These are phyloP conservation scores for Tephrocybe sp. DNA, from an alignment of 768 basidiomycete species.

Conservation along the genomic window DNA sequence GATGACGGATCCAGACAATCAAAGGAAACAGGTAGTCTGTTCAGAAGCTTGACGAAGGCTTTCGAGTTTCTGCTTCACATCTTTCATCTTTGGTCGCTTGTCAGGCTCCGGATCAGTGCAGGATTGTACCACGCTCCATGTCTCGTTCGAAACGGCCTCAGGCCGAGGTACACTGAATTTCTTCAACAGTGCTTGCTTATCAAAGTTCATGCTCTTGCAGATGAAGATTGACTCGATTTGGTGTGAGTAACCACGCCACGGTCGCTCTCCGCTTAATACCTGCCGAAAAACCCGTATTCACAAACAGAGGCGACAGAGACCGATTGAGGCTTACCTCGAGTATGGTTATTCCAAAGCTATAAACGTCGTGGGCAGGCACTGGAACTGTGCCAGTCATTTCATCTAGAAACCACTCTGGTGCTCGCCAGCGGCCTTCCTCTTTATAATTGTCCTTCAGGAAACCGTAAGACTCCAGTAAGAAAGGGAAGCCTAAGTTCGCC, in stretches of 20 bases:
- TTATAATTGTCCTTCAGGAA: constrained; percentile 5
- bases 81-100: too few relatives aligned
- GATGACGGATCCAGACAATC: too few relatives aligned
- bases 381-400: background rate
- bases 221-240: too few relatives aligned
- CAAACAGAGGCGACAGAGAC: background rate
- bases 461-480: constrained; percentile 9
- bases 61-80: too few relatives aligned
- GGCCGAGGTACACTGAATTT: too few relatives aligned
- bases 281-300: background rate
- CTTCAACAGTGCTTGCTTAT: too few relatives aligned
- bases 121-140: too few relatives aligned
- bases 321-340: constrained; percentile 19
- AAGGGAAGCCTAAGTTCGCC: constrained; percentile 21
- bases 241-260: too few relatives aligned
- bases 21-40: too few relatives aligned
- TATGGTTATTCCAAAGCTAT: constrained; percentile 25
- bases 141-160: constrained; percentile 12
- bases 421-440: constrained; percentile 21
- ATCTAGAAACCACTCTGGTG: constrained; percentile 23
- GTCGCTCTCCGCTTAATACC: background rate
- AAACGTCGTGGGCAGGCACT: constrained; percentile 19
- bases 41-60: too few relatives aligned
- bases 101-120: too few relatives aligned
- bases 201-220: too few relatives aligned